phyloP scores from a whole-genome alignment of 805 yeast species.

The Candida maltosa region DNA sequence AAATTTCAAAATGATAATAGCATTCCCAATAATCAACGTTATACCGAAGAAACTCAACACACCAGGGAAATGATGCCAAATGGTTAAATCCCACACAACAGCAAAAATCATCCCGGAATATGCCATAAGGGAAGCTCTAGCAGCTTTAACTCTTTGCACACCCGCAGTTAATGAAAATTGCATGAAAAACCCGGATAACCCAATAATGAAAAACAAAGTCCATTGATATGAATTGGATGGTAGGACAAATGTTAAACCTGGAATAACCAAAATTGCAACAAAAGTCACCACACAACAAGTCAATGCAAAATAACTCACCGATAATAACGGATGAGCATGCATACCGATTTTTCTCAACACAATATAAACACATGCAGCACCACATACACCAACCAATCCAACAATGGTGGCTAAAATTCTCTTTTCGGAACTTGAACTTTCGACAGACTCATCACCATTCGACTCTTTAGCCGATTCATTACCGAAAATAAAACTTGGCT shows the following conservation, averaged over 20 bases:
- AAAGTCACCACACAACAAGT: constrained; percentile 54
- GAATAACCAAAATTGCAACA: constrained; percentile 49
- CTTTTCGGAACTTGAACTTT: constrained; percentile 49
- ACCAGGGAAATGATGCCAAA: constrained; percentile 76
- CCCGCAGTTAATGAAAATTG: constrained; percentile 81
- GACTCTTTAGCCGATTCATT: constrained; percentile 24
- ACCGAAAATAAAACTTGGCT: constrained; percentile 73
- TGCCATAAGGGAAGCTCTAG: constrained; percentile 69
- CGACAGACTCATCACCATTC: constrained; percentile 38
- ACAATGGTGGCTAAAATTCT: constrained; percentile 61
- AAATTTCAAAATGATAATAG: constrained; percentile 45
- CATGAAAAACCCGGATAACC: constrained; percentile 77
- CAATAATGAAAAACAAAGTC: constrained; percentile 58
- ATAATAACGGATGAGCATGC: constrained; percentile 73
- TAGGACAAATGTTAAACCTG: constrained; percentile 54
- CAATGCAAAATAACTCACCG: constrained; percentile 75
- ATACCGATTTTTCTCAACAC: constrained; percentile 72
- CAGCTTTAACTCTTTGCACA: constrained; percentile 74
- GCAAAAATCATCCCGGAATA: constrained; percentile 82
- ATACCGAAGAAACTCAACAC: constrained; percentile 69
- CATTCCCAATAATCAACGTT: constrained; percentile 61
- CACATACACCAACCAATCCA: constrained; percentile 65
- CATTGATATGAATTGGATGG: constrained; percentile 68
- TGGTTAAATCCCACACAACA: constrained; percentile 63
- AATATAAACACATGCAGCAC: constrained; percentile 68